Evolutionary conservation across 805 yeast genomes (phyloP), one percentile per base, ranked within the genome.

Genomic region (Saccharomyces kudriavzevii): DNA sequence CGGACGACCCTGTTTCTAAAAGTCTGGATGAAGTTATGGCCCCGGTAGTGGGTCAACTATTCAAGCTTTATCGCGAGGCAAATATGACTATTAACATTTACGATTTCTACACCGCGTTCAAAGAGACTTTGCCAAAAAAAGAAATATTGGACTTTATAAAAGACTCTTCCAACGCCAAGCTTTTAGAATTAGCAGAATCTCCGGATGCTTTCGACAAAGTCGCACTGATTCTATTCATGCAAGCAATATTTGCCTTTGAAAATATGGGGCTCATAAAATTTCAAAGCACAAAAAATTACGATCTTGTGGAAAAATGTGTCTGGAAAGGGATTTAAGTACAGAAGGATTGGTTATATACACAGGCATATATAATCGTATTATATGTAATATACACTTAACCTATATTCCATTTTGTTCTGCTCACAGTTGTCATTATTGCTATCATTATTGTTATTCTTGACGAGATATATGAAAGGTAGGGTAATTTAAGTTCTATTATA

Each of bases 41-140:
- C 22, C 90, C 90, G 1, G 70, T 81, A 2, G 62, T 83, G 5
- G 72, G 80, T 29, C 80, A 78, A 49, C 65, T 90, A 52, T 90
- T 81, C 69, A 78, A 80, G 49, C 74, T 88, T 14, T 85, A 84
- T 65, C 79, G 94, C 55, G 97, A 90, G 60, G 91, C 96, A 0
- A 86, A 87, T 25, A 74, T 83, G 2, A 71, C 76, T 29, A 77
- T 87, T 56, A 87, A 87, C 62, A 76, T 85, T 51, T 83, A 75
- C 68, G 95, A 87, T 59, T 83, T 82, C 59, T 87, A 76, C 61
- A 66, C 72, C 25, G 84, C 87, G 0, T 86, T 86, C 69, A 79
- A 75, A 61, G 79, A 75, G 54, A 70, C 81, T 0, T 58, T 83
- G n/a, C 69, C 73, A 3, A 60, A 60, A 47, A 58, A 65, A 5